These are phyloP conservation scores for Aspergillus viridinutans DNA, from an alignment of 2,329 filamentous ascomycete genomes.

Conservation along the genomic window DNA sequence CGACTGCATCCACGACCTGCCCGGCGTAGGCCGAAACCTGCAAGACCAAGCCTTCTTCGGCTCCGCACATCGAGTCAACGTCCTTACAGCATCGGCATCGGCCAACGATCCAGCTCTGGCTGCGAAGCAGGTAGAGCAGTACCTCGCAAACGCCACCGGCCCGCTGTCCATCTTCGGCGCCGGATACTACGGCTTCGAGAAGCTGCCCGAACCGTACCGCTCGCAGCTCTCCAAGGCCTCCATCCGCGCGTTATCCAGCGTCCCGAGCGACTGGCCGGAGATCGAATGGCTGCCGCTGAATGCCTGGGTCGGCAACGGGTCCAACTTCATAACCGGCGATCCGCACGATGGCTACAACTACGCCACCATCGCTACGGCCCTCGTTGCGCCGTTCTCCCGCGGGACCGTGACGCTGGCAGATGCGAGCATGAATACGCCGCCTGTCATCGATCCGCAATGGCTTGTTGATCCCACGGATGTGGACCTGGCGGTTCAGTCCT, in stretches of 20 bases:
- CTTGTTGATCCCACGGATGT: constrained; percentile 28
- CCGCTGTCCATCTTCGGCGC: constrained; percentile 19
- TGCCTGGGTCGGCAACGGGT: constrained; percentile 15
- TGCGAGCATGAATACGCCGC: constrained; percentile 13
- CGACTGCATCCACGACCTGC: constrained; percentile 12
- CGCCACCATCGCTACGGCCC: constrained; percentile 9
- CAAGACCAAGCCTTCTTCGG: constrained; percentile 40
- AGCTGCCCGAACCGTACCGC: constrained; percentile 20
- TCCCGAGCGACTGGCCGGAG: constrained; percentile 33
- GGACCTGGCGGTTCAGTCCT: constrained; percentile 40
- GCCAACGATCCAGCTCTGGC: constrained; percentile 19
- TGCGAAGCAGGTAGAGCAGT: constrained; percentile 17
- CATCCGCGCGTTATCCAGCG: constrained; percentile 11
- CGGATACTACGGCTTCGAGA: constrained; percentile 28
- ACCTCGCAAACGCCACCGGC: constrained; percentile 22
- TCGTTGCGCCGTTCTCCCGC: constrained; percentile 12
- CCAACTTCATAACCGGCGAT: constrained; percentile 10
- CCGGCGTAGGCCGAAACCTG: constrained; percentile 36
- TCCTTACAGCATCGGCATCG: constrained; percentile 25
- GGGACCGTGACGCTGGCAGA: constrained; percentile 12
- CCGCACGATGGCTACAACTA: constrained; percentile 20
- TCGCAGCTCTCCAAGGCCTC: constrained; percentile 13
- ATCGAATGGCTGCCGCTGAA: constrained; percentile 22
- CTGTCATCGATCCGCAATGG: constrained; percentile 14
- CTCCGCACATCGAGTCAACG: constrained; percentile 32